Conservation (phyloP, 441 rosid genomes). For the Daphne laureola region DNA sequence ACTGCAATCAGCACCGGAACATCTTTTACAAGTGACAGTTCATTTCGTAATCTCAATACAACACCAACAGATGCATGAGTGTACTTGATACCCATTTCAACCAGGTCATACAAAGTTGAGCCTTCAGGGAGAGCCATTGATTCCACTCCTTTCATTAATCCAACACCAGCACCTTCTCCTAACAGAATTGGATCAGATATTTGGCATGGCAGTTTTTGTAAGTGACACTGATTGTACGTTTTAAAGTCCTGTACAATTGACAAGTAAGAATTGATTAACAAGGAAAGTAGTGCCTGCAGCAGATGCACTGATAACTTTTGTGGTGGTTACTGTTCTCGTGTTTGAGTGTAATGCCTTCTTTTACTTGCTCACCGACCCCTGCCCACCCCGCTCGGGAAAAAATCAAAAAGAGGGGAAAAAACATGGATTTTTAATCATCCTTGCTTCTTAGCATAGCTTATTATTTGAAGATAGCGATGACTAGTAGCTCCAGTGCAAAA, state of each 20-base stretch:
- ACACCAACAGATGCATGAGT: constrained; percentile 85
- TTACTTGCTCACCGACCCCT: too few relatives aligned
- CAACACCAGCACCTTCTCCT: constrained; percentile 95
- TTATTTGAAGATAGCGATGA: too few relatives aligned
- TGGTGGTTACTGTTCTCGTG: too few relatives aligned
- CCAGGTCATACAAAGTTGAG: constrained; percentile 68
- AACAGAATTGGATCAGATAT: constrained; percentile 64
- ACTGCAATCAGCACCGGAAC: constrained; percentile 84
- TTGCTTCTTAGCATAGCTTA: too few relatives aligned
- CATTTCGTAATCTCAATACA: constrained; percentile 75
- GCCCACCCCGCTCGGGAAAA: too few relatives aligned
- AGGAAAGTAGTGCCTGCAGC: too few relatives aligned
- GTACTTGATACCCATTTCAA: constrained; percentile 73
- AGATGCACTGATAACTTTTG: too few relatives aligned
- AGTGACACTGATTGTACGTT: constrained; percentile 51
- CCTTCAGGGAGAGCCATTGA: constrained; percentile 58
- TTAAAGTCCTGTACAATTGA: constrained; percentile 51
- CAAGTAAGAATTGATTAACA: too few relatives aligned
- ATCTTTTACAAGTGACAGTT: constrained; percentile 80
- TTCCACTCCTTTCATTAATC: constrained; percentile 71
- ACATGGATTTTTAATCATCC: too few relatives aligned
- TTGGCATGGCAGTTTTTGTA: constrained; percentile 63
- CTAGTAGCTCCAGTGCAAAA: too few relatives aligned
- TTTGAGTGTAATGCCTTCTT: too few relatives aligned
- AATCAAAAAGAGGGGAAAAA: too few relatives aligned